Evolutionary conservation across 306 rosid species (phyloP).

Genomic region (Comarum palustre): DNA sequence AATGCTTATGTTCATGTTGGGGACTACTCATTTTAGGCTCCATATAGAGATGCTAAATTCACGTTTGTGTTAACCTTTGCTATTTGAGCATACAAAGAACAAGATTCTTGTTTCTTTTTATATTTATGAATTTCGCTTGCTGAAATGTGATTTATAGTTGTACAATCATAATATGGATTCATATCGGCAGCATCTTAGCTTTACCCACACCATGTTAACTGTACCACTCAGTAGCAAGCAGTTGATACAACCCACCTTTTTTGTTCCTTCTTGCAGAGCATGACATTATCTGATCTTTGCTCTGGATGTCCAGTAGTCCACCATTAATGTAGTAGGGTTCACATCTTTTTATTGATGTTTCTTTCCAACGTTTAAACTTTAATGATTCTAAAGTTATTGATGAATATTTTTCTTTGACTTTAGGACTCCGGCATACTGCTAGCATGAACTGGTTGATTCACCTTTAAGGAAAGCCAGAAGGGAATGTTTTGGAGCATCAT

Average conservation of each 20-base stretch:
- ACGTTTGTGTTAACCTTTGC: background rate
- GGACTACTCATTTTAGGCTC: background rate
- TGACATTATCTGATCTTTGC: background rate
- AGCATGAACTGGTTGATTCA: constrained; percentile 18
- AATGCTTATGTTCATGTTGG: background rate
- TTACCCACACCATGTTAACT: background rate
- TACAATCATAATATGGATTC: background rate
- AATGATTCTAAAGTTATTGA: background rate
- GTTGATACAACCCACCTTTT: background rate
- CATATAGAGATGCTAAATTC: background rate
- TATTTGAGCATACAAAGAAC: background rate
- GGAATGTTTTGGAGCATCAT: constrained; percentile 10
- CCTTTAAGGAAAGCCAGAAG: constrained; percentile 24
- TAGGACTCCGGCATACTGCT: background rate
- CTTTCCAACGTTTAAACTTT: background rate
- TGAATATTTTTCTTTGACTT: no score
- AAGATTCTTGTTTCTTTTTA: background rate
- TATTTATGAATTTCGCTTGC: background rate
- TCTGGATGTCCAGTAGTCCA: background rate
- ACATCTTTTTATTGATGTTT: background rate
- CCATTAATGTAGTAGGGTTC: background rate
- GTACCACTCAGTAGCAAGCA: background rate
- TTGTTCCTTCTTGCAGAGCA: background rate
- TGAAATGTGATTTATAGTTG: background rate
- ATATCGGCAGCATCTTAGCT: background rate